Evolutionary conservation across 1,139 yeast species (phyloP), one percentile per base, ranked within the genome.

Genomic region (Geotrichum siamense): DNA sequence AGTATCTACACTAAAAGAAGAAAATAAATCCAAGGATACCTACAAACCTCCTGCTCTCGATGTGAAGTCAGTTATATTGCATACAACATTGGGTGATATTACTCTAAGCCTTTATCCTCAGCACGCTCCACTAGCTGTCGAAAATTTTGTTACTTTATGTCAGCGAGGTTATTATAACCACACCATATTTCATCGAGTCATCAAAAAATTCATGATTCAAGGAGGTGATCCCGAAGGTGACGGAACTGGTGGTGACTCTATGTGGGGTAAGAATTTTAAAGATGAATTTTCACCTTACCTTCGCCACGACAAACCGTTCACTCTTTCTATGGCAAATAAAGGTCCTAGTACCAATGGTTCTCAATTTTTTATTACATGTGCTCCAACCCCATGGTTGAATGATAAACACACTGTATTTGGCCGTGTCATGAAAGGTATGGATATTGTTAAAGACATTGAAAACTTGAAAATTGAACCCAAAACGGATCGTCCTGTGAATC

Each of bases 281-380:
- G 76, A 74, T 51, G 78, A 74, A 52, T 64, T 71, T 51, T 58
- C 61, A 40, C 62, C 63, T 1, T 54, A 55, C 13, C 53, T 70
- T 36, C 55, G 59, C 20, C 75, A 72, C 51, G 66, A 64, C 44
- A 58, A 58, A 45, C 73, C 76, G 1, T 73, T 65, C 44, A 59
- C 64, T 51, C 68, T 74, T 5, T 68, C 75, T 48, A 74, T 78
- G 83, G 83, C 82, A 51, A 78, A 78, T 55, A 72, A 80, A 32
- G 83, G 83, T 32, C 74, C 64, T 48, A 67, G 73, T 60, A 76
- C 82, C 50, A 78, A 78, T 55, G 82, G 82, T 2, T 74, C 79
- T 19, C 83, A 78, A 59, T 78, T 78, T 57, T 78, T 78, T 63
- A 75, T 78, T 53, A 78, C 69, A 21, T 63, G 67, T 2, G 65